Conservation (phyloP, 371 early-diverging fungal species). For the Apophysomyces trapeziformis region DNA sequence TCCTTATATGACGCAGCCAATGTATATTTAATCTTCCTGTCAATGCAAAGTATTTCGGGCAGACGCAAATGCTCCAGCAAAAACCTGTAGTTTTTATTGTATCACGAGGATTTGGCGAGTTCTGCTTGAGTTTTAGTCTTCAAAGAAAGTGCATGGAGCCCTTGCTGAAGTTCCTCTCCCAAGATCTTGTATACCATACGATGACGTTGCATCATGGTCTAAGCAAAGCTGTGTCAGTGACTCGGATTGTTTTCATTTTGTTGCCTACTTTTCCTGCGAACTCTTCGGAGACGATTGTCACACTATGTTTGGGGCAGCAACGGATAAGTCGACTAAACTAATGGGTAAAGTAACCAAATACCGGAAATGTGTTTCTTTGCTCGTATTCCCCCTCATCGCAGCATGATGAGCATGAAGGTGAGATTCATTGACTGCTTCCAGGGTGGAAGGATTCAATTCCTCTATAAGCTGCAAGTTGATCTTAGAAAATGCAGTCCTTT, state of each 20-base stretch:
- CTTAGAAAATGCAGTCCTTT: neutral
- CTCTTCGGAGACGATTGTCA: conserved; percentile 65
- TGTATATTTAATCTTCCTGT: too few relatives aligned
- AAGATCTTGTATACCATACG: conserved; percentile 66
- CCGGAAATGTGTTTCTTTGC: conserved; percentile 79
- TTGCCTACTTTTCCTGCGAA: conserved; percentile 65
- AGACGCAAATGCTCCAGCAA: too few relatives aligned
- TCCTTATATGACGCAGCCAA: too few relatives aligned
- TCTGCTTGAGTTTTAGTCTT: conserved; percentile 66
- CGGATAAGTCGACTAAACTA: neutral
- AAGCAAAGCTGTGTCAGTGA: conserved; percentile 2
- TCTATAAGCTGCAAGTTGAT: conserved; percentile 47
- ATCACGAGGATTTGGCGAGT: conserved; percentile 23
- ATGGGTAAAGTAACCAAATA: conserved; percentile 26
- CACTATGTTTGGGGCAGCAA: conserved; percentile 33
- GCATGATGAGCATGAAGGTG: conserved; percentile 76
- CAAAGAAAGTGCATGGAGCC: conserved; percentile 67
- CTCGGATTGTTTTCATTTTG: neutral
- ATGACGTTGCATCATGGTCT: conserved; percentile 71
- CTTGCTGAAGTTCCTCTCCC: conserved; percentile 57
- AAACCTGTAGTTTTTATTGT: neutral
- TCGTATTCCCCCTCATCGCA: conserved; percentile 74
- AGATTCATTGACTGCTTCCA: conserved; percentile 74
- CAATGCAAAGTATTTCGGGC: too few relatives aligned
- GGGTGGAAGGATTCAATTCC: conserved; percentile 54